Evolutionary conservation across 257 asterid species (phyloP), one percentile per base, ranked within the genome.

Genomic region (Verbena officinalis): DNA sequence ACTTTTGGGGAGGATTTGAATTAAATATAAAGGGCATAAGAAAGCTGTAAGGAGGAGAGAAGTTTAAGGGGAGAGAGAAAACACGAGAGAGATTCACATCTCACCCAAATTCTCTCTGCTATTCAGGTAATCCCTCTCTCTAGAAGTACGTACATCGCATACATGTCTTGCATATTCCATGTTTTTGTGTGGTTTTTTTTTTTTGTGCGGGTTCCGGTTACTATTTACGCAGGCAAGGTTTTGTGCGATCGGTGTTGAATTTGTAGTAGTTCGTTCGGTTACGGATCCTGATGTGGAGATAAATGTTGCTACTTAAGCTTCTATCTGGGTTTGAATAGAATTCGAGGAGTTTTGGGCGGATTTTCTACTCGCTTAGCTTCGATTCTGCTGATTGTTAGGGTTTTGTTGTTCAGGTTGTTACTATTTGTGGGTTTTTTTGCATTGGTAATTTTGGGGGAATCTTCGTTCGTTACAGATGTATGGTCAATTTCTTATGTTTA

Each of bases 51-150:
- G 0, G 1, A 16, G 59, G 30, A 31, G 4, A 4, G 16, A n/a
- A n/a, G n/a, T n/a, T n/a, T n/a, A n/a, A n/a, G 21, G 43, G 48
- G 54, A 59, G 46, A 13, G 7, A 49, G 42, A 43, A 16, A 2
- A 62, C n/a, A 46, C 24, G 56, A 30, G 43, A 50, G 73, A 77
- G 72, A 74, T 65, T 73, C 80, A 55, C 82, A 64, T 74, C 81
- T 77, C 72, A 54, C 77, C 73, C 67, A 51, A 33, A 34, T 20
- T 68, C 63, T 59, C 74, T 72, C 67, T 67, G 71, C 52, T 64
- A 22, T 24, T 62, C 54, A 40, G 71, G 68, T 55, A 49, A 11
- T 62, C 12, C 33, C 65, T 38, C 68, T 33, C 61, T 30, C 64
- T 43, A 20, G 7, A 7, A 1, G 42, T 16, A 9, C 15, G 30